Conservation (phyloP, 2,329 filamentous ascomycete genomes). For the Ophiostoma sp. region DNA sequence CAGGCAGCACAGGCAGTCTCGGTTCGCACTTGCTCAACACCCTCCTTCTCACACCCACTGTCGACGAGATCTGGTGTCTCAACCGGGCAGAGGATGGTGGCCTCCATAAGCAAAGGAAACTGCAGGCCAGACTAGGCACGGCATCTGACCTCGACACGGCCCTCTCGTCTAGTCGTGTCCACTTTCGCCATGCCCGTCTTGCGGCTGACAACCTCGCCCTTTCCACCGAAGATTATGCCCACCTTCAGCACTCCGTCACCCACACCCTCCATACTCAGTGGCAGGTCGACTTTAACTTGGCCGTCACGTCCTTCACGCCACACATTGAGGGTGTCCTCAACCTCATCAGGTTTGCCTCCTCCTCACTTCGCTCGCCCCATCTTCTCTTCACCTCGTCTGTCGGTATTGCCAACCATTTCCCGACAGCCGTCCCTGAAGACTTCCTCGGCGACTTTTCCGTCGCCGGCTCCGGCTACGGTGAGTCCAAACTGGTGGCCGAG, state of each 20-base stretch:
- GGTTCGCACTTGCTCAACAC: conserved; percentile 1
- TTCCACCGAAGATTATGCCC: neutral
- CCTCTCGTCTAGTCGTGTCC: neutral
- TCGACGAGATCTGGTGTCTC: conserved; percentile 1
- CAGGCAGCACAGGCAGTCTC: conserved; percentile 15
- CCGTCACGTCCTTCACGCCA: conserved; percentile 4
- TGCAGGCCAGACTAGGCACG: neutral
- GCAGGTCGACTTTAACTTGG: conserved; percentile 20
- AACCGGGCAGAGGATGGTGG: conserved; percentile 2
- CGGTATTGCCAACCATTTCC: neutral
- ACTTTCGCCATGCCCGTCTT: neutral
- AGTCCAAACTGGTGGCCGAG: conserved; percentile 16
- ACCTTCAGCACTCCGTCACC: neutral
- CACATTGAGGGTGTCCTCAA: conserved; percentile 1
- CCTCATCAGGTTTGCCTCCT: neutral
- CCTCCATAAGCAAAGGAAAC: neutral
- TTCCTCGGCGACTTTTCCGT: neutral
- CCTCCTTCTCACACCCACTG: neutral
- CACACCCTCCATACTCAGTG: conserved; percentile 19
- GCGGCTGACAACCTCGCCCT: neutral
- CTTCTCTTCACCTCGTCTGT: conserved; percentile 16
- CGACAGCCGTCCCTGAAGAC: neutral
- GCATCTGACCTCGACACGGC: neutral
- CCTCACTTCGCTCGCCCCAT: neutral
- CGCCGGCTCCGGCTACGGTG: conserved; percentile 4